Evolutionary conservation across 2,329 filamentous ascomycete genomes (phyloP).

Genomic region (Pseudocercospora pini-densiflorae): DNA sequence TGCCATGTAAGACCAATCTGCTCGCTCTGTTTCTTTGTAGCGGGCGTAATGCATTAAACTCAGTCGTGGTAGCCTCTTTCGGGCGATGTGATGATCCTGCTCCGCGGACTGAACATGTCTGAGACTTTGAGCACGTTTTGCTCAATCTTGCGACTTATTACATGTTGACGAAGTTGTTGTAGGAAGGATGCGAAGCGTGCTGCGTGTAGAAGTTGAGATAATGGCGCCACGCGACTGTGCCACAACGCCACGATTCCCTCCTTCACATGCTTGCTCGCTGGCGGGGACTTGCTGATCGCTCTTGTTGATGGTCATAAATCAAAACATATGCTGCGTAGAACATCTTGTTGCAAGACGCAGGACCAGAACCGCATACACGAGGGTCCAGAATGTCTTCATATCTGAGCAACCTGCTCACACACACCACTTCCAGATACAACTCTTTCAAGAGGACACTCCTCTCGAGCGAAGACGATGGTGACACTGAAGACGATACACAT

Average conservation of each 20-base stretch:
- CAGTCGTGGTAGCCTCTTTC: no score
- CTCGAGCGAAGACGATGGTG: slow-evolving; percentile 60
- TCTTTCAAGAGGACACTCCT: slow-evolving; percentile 68
- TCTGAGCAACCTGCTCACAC: slow-evolving; percentile 72
- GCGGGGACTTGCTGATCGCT: not conserved
- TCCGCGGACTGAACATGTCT: no score
- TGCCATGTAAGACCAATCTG: no score
- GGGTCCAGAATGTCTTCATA: slow-evolving; percentile 71
- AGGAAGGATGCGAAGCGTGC: no score
- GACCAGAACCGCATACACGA: slow-evolving; percentile 1
- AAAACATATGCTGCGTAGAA: not conserved
- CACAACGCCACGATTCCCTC: not conserved
- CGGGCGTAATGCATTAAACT: no score
- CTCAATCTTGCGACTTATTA: no score
- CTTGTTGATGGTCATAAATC: not conserved
- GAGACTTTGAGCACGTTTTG: no score
- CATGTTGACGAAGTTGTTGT: no score
- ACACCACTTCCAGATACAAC: slow-evolving; percentile 61
- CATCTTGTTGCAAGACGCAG: not conserved
- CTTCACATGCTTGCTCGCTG: not conserved
- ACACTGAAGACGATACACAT: slow-evolving; percentile 84
- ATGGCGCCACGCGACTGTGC: not conserved
- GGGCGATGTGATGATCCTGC: no score
- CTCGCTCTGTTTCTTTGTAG: no score
- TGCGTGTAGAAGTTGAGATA: no score